Evolutionary conservation across 208 protist genomes (phyloP), one percentile per base, ranked within the genome.

Genomic region (Trypanosoma congolense): DNA sequence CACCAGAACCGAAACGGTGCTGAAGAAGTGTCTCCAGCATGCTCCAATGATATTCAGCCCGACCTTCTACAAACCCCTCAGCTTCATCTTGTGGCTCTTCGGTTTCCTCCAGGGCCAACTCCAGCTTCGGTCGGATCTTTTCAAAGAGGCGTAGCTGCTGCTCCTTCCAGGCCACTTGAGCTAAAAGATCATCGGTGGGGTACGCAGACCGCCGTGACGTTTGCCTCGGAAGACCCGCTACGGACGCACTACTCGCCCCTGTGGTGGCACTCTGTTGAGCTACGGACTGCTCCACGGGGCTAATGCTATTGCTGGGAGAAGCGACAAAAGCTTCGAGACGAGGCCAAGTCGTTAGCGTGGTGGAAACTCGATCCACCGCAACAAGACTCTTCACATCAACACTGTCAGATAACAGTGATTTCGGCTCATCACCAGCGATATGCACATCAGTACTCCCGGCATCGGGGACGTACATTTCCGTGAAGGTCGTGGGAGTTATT

Each of bases 21-120:
- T 85, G 64, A 45, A 87, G 24, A 12, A 91, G 57, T 2, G 78
- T 70, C 54, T 91, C 77, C 48, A 91, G 16, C 22, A 83, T 59
- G 21, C 74, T 77, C 79, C 79, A 91, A 50, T 91, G 83, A 50
- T 87, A 71, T 9, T 62, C 63, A 10, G 63, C 44, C 24, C 18
- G 14, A 29, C 41, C 48, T 24, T 65, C 42, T 24, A 65, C n/a
- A 22, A 36, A 22, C 12, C 21, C 28, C 3, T 44, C 43, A 38
- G 59, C 9, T 45, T 56, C 19, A 16, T 41, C 28, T 41, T 8
- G 4, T 47, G 18, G 18, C 9, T 42, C 50, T 29, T 52, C 48
- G 3, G 14, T 45, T 25, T 49, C 21, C 30, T 49, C 52, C 22
- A 50, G 21, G 0, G 46, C 45, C 16, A 47, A 65, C 14, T 40